Evolutionary conservation across 2,329 filamentous ascomycete genomes (phyloP).

Genomic region (Zarea fungicola): DNA sequence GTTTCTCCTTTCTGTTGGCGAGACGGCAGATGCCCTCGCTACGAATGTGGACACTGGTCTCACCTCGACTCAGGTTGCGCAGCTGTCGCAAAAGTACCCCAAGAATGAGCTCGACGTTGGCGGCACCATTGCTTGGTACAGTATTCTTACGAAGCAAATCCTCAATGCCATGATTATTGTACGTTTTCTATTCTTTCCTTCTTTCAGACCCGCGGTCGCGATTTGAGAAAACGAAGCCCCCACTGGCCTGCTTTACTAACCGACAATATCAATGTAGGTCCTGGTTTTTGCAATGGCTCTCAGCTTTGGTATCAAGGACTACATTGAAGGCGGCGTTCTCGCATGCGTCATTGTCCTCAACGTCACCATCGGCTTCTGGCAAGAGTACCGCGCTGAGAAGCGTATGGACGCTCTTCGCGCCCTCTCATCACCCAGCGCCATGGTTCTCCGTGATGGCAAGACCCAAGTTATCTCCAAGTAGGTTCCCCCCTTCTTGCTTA

Average conservation of each 20-base stretch:
- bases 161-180: constrained; percentile 74
- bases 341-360: constrained; percentile 64
- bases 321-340: constrained; percentile 63
- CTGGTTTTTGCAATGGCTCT: constrained; percentile 72
- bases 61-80: constrained; percentile 51
- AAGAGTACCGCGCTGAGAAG: constrained; percentile 60
- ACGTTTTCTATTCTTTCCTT: constrained; percentile 25
- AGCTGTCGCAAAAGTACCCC: constrained; percentile 56
- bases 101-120: constrained; percentile 67
- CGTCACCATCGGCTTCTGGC: constrained; percentile 62
- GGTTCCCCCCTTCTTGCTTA: constrained; percentile 22
- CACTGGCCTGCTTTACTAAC: not conserved
- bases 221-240: not conserved
- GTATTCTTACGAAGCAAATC: constrained; percentile 66
- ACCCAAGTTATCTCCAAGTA: constrained; percentile 54
- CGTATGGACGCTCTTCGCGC: constrained; percentile 60
- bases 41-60: constrained; percentile 65
- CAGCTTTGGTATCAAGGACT: constrained; percentile 61
- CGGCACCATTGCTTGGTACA: constrained; percentile 62
- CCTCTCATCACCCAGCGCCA: constrained; percentile 59
- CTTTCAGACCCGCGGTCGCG: too few relatives aligned
- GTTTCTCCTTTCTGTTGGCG: constrained; percentile 54
- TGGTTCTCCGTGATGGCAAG: constrained; percentile 55
- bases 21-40: constrained; percentile 57
- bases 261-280: constrained; percentile 45